Conservation (phyloP, 2,329 filamentous ascomycete species). For the Cadophora sp. region DNA sequence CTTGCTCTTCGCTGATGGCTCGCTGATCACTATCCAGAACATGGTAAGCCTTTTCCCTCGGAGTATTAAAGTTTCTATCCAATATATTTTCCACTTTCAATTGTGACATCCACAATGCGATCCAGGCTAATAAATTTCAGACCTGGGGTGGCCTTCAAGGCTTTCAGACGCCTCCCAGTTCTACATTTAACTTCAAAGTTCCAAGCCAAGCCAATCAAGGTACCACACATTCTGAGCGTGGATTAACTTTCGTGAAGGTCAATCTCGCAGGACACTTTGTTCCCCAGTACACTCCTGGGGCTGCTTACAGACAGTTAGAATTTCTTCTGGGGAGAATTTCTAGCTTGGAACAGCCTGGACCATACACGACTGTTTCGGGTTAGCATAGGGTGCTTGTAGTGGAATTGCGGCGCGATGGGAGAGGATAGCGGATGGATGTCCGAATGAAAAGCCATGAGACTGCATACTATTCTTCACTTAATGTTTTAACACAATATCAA, state of each 20-base stretch:
- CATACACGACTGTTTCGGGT: conserved; percentile 37
- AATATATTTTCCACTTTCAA: not conserved
- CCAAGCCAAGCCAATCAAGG: conserved; percentile 55
- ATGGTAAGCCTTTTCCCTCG: conserved; percentile 51
- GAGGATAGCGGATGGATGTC: not conserved
- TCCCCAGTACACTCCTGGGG: conserved; percentile 62
- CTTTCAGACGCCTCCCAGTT: conserved; percentile 54
- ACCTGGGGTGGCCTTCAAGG: conserved; percentile 72
- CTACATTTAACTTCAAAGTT: conserved; percentile 38
- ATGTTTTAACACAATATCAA: not conserved
- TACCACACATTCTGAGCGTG: conserved; percentile 64
- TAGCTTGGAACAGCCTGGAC: conserved; percentile 47
- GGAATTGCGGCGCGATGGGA: not conserved
- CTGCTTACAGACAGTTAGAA: conserved; percentile 65
- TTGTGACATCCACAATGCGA: not conserved
- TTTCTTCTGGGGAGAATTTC: conserved; percentile 65
- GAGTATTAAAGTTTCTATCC: not conserved
- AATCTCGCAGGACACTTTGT: conserved; percentile 60
- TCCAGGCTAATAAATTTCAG: not conserved
- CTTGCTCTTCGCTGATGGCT: conserved; percentile 67
- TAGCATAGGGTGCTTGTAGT: not conserved
- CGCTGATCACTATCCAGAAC: conserved; percentile 70
- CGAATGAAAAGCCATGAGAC: not conserved
- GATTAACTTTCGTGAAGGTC: conserved; percentile 65
- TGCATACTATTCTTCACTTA: not conserved